Percentiles rank a stretch among this genome's conserved stretches.
Conservation (phyloP, 2,329 filamentous ascomycete genomes). For the Emmonsiellopsis sp. region DNA sequence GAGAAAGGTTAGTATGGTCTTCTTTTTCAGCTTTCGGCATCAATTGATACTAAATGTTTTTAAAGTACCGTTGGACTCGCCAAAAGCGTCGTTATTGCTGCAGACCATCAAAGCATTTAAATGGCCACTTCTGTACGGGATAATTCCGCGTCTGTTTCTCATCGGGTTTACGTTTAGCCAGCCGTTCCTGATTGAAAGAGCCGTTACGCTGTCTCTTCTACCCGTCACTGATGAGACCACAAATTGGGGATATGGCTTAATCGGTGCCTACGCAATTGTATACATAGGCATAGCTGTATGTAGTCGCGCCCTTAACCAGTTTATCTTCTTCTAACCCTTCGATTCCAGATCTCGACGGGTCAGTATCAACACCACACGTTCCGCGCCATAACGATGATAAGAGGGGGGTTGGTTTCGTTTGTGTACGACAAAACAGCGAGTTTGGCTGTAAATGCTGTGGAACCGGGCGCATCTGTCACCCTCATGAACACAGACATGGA, state of each 20-base stretch:
- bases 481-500: constrained; percentile 40
- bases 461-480: constrained; percentile 31
- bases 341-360: constrained; percentile 26
- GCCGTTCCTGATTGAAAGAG: constrained; percentile 28
- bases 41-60: not conserved
- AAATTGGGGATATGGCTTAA: constrained; percentile 33
- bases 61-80: not conserved
- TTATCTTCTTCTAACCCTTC: not conserved
- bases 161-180: constrained; percentile 29
- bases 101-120: constrained; percentile 23
- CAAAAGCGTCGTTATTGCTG: constrained; percentile 9
- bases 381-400: constrained; percentile 34
- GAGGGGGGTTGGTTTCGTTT: constrained; percentile 37
- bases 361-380: constrained; percentile 35
- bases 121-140: constrained; percentile 23
- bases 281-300: constrained; percentile 34
- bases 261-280: constrained; percentile 34
- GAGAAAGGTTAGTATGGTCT: constrained; percentile 22
- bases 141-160: constrained; percentile 24
- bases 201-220: constrained; percentile 24
- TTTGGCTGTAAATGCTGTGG: constrained; percentile 23
- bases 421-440: constrained; percentile 39
- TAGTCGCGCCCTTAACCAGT: constrained; percentile 1
- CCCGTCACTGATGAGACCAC: constrained; percentile 19
- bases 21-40: not conserved